These are phyloP conservation scores for Allomyces javanicus DNA, from an alignment of 192 early-diverging fungal species.

Conservation along the genomic window DNA sequence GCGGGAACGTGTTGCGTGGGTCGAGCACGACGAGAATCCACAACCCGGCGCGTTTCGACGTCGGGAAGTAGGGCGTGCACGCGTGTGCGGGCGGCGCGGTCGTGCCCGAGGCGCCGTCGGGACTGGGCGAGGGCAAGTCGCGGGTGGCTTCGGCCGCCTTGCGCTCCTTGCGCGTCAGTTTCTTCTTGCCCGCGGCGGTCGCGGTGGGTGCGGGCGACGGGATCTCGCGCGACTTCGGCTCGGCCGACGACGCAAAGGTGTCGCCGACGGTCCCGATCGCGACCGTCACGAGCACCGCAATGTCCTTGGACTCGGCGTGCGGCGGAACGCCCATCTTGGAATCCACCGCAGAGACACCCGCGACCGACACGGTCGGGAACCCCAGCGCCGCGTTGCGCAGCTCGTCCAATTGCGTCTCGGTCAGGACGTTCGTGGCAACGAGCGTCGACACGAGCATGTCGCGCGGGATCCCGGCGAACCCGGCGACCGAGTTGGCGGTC, in stretches of 20 bases:
- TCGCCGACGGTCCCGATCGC: not conserved
- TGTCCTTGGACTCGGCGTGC: not conserved
- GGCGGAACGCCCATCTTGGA: not conserved
- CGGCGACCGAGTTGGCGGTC: not conserved
- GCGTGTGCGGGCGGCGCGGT: not conserved
- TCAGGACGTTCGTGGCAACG: not conserved
- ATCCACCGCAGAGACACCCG: not conserved
- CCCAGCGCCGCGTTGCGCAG: not conserved
- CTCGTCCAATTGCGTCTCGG: not conserved
- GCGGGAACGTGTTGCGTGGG: not conserved
- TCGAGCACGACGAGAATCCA: not conserved
- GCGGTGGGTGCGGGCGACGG: not conserved
- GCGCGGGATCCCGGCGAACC: not conserved
- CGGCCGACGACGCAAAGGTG: not conserved
- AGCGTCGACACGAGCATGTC: not conserved
- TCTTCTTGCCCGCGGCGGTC: not conserved
- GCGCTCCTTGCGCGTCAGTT: not conserved
- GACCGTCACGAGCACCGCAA: not conserved
- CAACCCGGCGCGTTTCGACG: not conserved
- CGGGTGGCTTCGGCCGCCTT: too few relatives aligned
- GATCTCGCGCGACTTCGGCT: not conserved
- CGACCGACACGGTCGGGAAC: not conserved
- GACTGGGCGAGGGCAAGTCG: too few relatives aligned
- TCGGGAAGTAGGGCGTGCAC: not conserved
- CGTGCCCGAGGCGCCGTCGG: too few relatives aligned